A percentile compares a stretch with the other conserved stretches of the same genome.
Conservation (phyloP, 495 filamentous ascomycete genomes). For the Elasticomyces elasticus region DNA sequence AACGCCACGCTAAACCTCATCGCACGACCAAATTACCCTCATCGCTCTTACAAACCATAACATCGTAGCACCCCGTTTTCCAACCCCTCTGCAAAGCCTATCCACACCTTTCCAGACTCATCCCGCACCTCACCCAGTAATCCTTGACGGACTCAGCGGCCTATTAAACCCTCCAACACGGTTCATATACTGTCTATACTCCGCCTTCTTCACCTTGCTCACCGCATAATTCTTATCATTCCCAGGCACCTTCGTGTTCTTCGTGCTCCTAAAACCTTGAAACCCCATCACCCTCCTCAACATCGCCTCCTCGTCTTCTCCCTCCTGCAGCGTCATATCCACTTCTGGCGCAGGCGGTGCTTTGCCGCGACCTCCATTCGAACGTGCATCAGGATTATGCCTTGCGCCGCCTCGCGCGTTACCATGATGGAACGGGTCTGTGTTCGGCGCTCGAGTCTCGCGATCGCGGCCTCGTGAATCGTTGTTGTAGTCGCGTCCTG, state of each 20-base stretch:
- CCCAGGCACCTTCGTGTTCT: constrained; percentile 79
- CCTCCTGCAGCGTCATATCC: constrained; percentile 34
- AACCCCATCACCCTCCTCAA: constrained; percentile 89
- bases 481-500: neutral
- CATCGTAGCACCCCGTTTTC: no score
- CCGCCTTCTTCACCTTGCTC: constrained; percentile 86
- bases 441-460: neutral
- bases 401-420: neutral
- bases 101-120: no score
- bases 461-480: neutral
- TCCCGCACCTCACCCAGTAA: no score
- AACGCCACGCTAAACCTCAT: no score
- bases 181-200: constrained; percentile 99
- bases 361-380: no score
- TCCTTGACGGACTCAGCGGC: constrained; percentile 57
- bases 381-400: neutral
- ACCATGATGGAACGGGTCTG: neutral
- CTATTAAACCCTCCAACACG: constrained; percentile 92
- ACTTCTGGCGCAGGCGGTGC: constrained; percentile 24
- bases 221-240: constrained; percentile 74
- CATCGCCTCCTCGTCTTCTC: constrained; percentile 57
- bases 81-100: no score
- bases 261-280: constrained; percentile 71
- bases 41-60: no score
- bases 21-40: no score